Conservation (phyloP, 1,139 yeast species). For the Scheffersomyces insectosa region DNA sequence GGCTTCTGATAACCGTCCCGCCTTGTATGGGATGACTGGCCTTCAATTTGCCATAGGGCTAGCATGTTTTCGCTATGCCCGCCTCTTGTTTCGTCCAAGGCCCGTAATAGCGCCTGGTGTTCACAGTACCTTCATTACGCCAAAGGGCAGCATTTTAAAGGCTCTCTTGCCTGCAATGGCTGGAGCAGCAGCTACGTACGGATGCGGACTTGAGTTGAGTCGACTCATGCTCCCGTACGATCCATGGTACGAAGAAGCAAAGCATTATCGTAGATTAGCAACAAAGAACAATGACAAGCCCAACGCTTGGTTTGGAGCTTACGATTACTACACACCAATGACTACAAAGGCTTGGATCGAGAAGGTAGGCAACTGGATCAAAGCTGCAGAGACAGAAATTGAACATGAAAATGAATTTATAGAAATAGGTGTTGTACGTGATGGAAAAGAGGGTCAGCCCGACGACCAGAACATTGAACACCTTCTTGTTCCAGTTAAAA, state of each 20-base stretch:
- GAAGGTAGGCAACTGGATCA: constrained; percentile 33
- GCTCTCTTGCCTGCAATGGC: constrained; percentile 13
- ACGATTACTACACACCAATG: constrained; percentile 54
- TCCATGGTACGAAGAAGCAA: constrained; percentile 67
- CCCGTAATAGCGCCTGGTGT: not conserved
- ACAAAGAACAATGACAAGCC: constrained; percentile 41
- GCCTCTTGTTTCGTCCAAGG: constrained; percentile 13
- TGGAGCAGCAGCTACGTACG: constrained; percentile 30
- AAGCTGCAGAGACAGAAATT: constrained; percentile 18
- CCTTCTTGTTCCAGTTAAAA: not conserved
- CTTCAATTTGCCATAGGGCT: constrained; percentile 50
- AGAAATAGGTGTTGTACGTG: not conserved
- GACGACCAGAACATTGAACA: not conserved
- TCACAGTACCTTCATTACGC: constrained; percentile 1
- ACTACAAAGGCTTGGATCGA: constrained; percentile 45
- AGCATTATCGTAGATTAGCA: constrained; percentile 46
- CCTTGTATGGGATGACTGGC: constrained; percentile 47
- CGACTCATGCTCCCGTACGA: constrained; percentile 54
- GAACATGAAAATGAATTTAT: constrained; percentile 7
- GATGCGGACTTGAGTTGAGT: constrained; percentile 50
- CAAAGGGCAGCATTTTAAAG: constrained; percentile 8
- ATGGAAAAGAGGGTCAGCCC: not conserved
- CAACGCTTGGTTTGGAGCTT: constrained; percentile 63
- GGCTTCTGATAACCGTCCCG: constrained; percentile 56
- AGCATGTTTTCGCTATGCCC: constrained; percentile 24